A percentile compares a stretch with the other conserved stretches of the same genome.
Conservation (phyloP, 371 early-diverging fungal species). For the Blyttiomyces sp. region DNA sequence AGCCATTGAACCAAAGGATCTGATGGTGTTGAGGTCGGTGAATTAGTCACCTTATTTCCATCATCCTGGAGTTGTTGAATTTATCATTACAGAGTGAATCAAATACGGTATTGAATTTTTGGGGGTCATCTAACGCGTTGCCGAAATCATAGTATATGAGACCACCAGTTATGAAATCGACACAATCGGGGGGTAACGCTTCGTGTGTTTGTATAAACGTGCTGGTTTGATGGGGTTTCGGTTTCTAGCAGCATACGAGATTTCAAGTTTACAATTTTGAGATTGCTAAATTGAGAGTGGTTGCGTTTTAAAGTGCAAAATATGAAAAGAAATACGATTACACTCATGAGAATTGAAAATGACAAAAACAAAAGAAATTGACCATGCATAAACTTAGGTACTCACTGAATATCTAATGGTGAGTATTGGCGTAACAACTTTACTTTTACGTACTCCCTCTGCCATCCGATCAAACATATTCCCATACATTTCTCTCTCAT, state of each 20-base stretch:
- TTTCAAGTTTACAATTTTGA: background rate
- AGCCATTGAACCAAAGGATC: background rate
- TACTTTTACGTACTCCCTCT: background rate
- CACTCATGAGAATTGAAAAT: background rate
- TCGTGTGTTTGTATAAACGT: background rate
- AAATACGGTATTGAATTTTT: background rate
- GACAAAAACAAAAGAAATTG: background rate
- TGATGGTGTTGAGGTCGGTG: too few relatives aligned
- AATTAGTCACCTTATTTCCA: too few relatives aligned
- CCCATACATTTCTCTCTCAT: too few relatives aligned
- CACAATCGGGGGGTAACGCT: background rate
- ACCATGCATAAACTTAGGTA: too few relatives aligned
- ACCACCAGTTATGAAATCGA: background rate
- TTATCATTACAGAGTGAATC: background rate
- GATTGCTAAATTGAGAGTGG: too few relatives aligned
- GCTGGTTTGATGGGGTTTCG: background rate
- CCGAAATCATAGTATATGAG: background rate
- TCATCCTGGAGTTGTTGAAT: too few relatives aligned
- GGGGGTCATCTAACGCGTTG: background rate
- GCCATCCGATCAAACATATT: too few relatives aligned
- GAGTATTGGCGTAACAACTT: background rate
- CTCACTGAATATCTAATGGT: background rate
- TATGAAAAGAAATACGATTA: too few relatives aligned
- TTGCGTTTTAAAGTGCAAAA: too few relatives aligned
- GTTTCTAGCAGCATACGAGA: background rate